Percentiles rank a stretch among this genome's conserved stretches.
phyloP scores from a whole-genome alignment of 345 rosid species.

The Syzygium aqueum region DNA sequence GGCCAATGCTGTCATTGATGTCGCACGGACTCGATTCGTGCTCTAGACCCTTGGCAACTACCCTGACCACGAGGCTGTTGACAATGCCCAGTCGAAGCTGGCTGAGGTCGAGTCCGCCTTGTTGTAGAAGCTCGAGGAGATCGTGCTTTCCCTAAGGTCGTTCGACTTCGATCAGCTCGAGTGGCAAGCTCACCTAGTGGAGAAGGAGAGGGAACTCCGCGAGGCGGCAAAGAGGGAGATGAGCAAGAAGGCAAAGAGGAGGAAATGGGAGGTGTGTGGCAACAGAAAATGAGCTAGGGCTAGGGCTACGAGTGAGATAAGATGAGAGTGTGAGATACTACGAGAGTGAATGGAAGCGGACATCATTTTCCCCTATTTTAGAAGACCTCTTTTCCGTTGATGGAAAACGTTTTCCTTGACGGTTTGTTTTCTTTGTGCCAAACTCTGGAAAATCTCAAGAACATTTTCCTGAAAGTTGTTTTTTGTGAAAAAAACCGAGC shows the following conservation, averaged over 20 bases:
- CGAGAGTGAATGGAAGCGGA: no score
- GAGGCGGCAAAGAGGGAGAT: conserved; percentile 50
- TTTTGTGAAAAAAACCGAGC: no score
- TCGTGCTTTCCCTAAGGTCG: conserved; percentile 57
- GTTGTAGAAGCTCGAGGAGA: conserved; percentile 62
- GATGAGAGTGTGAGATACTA: no score
- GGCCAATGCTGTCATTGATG: conserved; percentile 64
- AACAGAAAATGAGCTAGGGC: no score
- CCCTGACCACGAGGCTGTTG: conserved; percentile 88
- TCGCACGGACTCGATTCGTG: conserved; percentile 68
- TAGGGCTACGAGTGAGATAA: no score
- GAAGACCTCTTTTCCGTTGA: no score
- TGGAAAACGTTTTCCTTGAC: no score
- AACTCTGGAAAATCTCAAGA: no score
- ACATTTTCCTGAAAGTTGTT: no score
- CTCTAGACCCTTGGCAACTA: conserved; percentile 79
- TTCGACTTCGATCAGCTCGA: conserved; percentile 34
- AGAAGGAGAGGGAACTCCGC: conserved; percentile 50
- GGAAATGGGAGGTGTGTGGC: no score
- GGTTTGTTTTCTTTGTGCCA: no score
- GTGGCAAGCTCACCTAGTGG: conserved; percentile 46
- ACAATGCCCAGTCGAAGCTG: conserved; percentile 52
- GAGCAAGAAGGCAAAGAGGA: not conserved
- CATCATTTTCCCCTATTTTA: no score
- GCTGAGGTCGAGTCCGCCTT: conserved; percentile 45